Evolutionary conservation across 2,329 filamentous ascomycete species (phyloP), one percentile per base, ranked within the genome.

Genomic region (Xylariales sp.): DNA sequence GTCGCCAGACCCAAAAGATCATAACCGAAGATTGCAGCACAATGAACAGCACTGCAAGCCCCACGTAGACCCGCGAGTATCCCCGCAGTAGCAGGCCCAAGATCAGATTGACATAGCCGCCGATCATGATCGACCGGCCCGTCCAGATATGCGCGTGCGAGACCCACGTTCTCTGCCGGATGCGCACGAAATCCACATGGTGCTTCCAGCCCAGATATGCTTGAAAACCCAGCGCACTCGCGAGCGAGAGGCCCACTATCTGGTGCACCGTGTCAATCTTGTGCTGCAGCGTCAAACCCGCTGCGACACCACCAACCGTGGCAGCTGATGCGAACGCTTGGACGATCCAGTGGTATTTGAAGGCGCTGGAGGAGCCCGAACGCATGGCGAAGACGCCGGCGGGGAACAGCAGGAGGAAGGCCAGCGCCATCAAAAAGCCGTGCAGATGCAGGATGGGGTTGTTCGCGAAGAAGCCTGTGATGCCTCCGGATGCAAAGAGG

Each of bases 91-190:
- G 8, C 8, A n/a, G 8, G 8, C 24, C 24, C 8, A 27, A 8
- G 24, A 27, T 8, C 8, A 27, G 24, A 27, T 27, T 45, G 8
- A 29, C 33, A 32, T 36, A 45, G 3, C 43, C 38, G 10, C 24
- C 43, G 7, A 42, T 19, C 18, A 42, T 39, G 28, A 39, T 36
- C 22, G 35, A n/a, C 9, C 43, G 35, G 10, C 43, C 37, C 16
- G 38, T 27, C 42, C 38, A 44, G 37, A 46, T 38, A 18, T 46
- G 45, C 4, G 45, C 39, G 27, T 46, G 34, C 6, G 45, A 44
- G 10, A 46, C 29, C 45, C 45, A 46, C 3, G 41, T 44, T n/a
- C 42, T 32, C 16, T 38, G 45, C 16, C 28, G 31, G 15, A 44
- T 22, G 9, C 45, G 41, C 8, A 46, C 31, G 27, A 43, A 46